Conservation (phyloP, 352 stramenopile genomes). For the Phytopythium sindhum region DNA sequence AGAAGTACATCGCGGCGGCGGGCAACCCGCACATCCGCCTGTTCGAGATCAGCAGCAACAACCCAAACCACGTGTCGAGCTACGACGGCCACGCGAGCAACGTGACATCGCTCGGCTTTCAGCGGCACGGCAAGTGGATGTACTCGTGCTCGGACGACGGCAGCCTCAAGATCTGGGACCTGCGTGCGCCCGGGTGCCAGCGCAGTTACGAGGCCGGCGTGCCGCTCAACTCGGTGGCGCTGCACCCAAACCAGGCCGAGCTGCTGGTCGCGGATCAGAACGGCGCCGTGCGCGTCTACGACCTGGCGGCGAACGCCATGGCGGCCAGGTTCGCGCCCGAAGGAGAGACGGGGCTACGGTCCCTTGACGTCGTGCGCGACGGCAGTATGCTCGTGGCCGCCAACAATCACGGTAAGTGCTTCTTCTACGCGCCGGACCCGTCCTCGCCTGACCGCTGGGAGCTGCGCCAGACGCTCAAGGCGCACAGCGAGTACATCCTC, state of each 20-base stretch:
- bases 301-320: conserved; percentile 80
- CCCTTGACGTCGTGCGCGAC: conserved; percentile 92
- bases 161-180: conserved; percentile 94
- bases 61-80: conserved; percentile 93
- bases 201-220: conserved; percentile 86
- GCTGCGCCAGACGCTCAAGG: conserved; percentile 65
- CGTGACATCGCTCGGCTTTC: conserved; percentile 97
- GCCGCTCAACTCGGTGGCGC: conserved; percentile 92
- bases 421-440: conserved; percentile 81
- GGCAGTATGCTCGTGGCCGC: conserved; percentile 89
- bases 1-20: conserved; percentile 95
- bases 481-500: conserved; percentile 91
- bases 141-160: conserved; percentile 97
- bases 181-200: conserved; percentile 82
- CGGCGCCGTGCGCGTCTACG: conserved; percentile 91
- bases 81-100: conserved; percentile 96
- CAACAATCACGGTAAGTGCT: conserved; percentile 94
- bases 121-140: conserved; percentile 96
- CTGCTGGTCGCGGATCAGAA: conserved; percentile 90
- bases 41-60: conserved; percentile 97
- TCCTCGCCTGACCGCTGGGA: conserved; percentile 62
- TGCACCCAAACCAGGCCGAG: conserved; percentile 94
- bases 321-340: conserved; percentile 63
- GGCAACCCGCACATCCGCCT: conserved; percentile 97
- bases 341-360: conserved; percentile 74